Evolutionary conservation across 192 early-diverging fungal species (phyloP).

Genomic region (Ambispora gerdemannii): DNA sequence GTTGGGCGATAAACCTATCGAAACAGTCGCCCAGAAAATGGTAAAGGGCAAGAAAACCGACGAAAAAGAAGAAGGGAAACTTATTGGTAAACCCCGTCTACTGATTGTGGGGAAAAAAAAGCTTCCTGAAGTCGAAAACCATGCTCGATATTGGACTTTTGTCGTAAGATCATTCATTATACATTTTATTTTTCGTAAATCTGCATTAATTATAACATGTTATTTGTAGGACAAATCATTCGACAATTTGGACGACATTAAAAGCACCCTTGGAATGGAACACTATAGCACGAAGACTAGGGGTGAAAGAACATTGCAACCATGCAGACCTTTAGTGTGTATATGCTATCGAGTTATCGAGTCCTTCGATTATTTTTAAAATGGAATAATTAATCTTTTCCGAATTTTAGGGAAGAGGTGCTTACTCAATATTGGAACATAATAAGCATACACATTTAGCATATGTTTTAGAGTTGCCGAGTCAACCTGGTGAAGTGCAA

Average conservation of each 20-base stretch:
- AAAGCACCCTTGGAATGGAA: conserved; percentile 20
- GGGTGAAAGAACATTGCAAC: conserved; percentile 29
- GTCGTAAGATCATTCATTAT: conserved; percentile 30
- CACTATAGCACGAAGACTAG: conserved; percentile 38
- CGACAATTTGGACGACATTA: conserved; percentile 34
- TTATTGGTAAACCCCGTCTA: conserved; percentile 22
- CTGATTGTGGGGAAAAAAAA: conserved; percentile 39
- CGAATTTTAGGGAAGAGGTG: conserved; percentile 36
- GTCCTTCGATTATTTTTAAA: neutral
- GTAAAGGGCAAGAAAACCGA: neutral
- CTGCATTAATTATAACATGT: neutral
- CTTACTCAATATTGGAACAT: conserved; percentile 41
- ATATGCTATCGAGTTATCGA: neutral
- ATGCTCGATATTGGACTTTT: conserved; percentile 42
- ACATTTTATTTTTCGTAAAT: neutral
- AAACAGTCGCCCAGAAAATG: neutral
- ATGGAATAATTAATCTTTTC: too few species aligned
- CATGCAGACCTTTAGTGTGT: conserved; percentile 37
- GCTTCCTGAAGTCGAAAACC: conserved; percentile 32
- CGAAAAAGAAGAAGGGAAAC: too few species aligned
- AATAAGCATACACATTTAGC: conserved; percentile 40
- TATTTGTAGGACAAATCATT: conserved; percentile 26
- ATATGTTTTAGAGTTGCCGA: conserved; percentile 39
- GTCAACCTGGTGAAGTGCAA: conserved; percentile 41
- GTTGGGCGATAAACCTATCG: neutral